A percentile compares a stretch with the other conserved stretches of the same genome.
phyloP scores from a whole-genome alignment of 2,329 filamentous ascomycete genomes.

The Alternaria incomplexa region DNA sequence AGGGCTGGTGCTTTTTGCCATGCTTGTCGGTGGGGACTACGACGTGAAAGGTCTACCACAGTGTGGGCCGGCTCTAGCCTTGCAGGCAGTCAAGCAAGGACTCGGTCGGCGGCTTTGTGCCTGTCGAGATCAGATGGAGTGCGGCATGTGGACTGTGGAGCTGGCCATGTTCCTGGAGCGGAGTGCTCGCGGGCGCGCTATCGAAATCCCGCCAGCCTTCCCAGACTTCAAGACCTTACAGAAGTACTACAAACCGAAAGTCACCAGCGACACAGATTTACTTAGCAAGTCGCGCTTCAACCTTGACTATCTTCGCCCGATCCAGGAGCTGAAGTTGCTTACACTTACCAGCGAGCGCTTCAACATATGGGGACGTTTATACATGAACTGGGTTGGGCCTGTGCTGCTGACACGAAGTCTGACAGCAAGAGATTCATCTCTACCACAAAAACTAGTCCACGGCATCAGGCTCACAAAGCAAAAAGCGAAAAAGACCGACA shows the following conservation, averaged over 20 bases:
- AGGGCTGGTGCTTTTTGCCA: slow-evolving; percentile 49
- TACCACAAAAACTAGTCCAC: slow-evolving; percentile 26
- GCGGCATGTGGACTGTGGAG: slow-evolving; percentile 32
- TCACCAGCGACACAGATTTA: slow-evolving; percentile 42
- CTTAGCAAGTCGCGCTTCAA: slow-evolving; percentile 33
- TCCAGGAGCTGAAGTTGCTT: slow-evolving; percentile 46
- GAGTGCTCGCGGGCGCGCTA: not conserved
- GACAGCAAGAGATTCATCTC: slow-evolving; percentile 5
- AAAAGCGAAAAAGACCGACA: slow-evolving; percentile 25
- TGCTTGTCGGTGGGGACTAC: slow-evolving; percentile 53
- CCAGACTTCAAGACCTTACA: slow-evolving; percentile 37
- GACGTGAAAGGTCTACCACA: slow-evolving; percentile 45
- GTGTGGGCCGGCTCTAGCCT: slow-evolving; percentile 45
- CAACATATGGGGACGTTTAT: slow-evolving; percentile 48
- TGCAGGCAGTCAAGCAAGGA: slow-evolving; percentile 31
- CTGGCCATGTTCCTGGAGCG: slow-evolving; percentile 22
- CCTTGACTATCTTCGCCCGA: slow-evolving; percentile 33
- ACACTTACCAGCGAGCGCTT: slow-evolving; percentile 43
- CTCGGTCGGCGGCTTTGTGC: slow-evolving; percentile 40
- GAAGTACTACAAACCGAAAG: slow-evolving; percentile 47
- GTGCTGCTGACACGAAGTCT: slow-evolving; percentile 43
- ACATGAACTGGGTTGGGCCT: slow-evolving; percentile 48
- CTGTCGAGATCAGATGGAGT: slow-evolving; percentile 26
- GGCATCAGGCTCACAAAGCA: slow-evolving; percentile 40
- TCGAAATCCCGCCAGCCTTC: slow-evolving; percentile 21